These are phyloP conservation scores for Leccinum griseonigrum DNA, from an alignment of 1,284 basidiomycete species.

Conservation along the genomic window DNA sequence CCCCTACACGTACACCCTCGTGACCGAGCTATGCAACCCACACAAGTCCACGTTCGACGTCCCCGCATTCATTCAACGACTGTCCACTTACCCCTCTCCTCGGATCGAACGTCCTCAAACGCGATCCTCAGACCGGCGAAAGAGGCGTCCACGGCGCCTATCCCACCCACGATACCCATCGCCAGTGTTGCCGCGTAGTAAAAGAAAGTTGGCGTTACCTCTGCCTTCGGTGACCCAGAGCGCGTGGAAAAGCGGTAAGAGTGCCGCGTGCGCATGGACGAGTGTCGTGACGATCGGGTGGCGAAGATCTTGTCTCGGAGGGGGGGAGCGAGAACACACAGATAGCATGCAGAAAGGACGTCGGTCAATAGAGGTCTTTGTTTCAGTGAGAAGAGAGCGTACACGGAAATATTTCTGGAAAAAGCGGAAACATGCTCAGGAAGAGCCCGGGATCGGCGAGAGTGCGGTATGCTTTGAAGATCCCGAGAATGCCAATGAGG, in stretches of 20 bases:
- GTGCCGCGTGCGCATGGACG: conserved; percentile 80
- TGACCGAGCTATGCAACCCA: not conserved
- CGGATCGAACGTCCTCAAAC: conserved; percentile 55
- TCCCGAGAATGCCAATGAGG: conserved; percentile 74
- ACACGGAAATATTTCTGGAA: conserved; percentile 86
- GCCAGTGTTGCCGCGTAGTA: conserved; percentile 96
- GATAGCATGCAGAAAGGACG: not conserved
- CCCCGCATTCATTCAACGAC: conserved; percentile 18
- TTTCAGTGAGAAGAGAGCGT: conserved; percentile 34
- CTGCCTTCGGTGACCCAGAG: conserved; percentile 92
- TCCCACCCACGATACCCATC: conserved; percentile 84
- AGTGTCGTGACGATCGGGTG: conserved; percentile 86
- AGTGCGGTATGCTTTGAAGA: conserved; percentile 92
- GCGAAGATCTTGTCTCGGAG: conserved; percentile 63
- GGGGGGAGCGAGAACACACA: not conserved
- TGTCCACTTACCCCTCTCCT: conserved; percentile 29
- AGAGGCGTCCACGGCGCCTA: conserved; percentile 78
- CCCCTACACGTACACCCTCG: not conserved
- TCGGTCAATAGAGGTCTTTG: not conserved
- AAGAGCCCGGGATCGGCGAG: conserved; percentile 89
- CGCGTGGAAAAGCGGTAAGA: conserved; percentile 89
- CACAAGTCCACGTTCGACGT: too few relatives aligned
- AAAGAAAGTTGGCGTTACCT: conserved; percentile 90
- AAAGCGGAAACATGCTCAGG: conserved; percentile 75
- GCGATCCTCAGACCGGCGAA: conserved; percentile 77